Base-by-base conservation (phyloP, 2,329 filamentous ascomycete genomes). In the Verticillium isaacii region DNA sequence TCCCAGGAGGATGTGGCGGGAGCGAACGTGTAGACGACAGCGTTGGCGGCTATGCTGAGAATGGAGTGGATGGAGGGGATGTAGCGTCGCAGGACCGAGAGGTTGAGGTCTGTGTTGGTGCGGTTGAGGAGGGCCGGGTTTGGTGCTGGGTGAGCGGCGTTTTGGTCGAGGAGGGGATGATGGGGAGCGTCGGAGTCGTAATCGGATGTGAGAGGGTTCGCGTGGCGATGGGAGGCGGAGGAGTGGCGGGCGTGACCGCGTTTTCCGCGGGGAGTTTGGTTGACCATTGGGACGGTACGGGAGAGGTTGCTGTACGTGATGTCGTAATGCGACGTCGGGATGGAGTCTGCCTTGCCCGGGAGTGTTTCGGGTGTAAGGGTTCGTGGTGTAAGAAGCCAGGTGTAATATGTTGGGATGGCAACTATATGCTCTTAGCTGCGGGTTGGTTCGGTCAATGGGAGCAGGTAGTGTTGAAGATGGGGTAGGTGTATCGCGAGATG, bases 71-170 rank as follows among this genome's bases (percentile, higher is more conserved):
- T 86, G 62, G 85, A 83, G 36, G 92, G 90, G 62, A 92, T 85
- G 77, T 97, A 91, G 67, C 92, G 90, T 63, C 85, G 88, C 39
- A 98, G 83, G 45, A 97, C 94, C 57, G 86, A 82, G 66, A 96
- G 83, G 79, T 98, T 98, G 71, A 98, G 88, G 67, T 96, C 89
- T 61, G 89, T 90, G 74, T 93, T 95, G 65, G 89, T 89, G 66
- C 91, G 88, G 73, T 60, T 80, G 76, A 85, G 78, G 78, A 84
- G 66, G 80, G 85, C 59, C 76, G 81, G 70, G 77, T 83, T 39
- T 74, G 78, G 67, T 70, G 77, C 64, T 72, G 77, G 61, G 66
- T 72, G 64, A 69, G 75, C 63, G 69, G 75, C 62, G 66, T 76
- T 68, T 69, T 78, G 73, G 57, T 72, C 65, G 57, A 56, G 54